A percentile compares a stretch with the other conserved stretches of the same genome.
Conservation (phyloP, 768 basidiomycete genomes). For the Hygrophorus pudorinus region DNA sequence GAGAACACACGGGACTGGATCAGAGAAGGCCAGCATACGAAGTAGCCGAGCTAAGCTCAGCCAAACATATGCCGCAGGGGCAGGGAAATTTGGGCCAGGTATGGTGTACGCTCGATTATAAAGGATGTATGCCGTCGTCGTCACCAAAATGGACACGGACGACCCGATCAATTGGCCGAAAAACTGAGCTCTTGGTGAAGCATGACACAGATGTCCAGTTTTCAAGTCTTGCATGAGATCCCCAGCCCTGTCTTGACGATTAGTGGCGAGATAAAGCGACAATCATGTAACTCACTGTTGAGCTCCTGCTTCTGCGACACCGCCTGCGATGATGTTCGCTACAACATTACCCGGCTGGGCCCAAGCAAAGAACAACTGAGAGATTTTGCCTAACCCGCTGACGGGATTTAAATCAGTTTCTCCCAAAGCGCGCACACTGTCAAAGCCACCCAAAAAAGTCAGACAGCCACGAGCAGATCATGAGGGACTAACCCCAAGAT, state of each 20-base stretch:
- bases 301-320: constrained; percentile 94
- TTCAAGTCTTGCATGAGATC: constrained; percentile 99
- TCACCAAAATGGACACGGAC: constrained; percentile 78
- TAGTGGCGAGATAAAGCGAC: background rate
- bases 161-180: constrained; percentile 91
- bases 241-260: constrained; percentile 52
- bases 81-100: constrained; percentile 91
- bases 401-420: constrained; percentile 94
- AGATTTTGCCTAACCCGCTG: constrained; percentile 89
- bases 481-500: constrained; percentile 62
- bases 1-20: constrained; percentile 7
- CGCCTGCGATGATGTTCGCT: constrained; percentile 96
- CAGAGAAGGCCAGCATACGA: constrained; percentile 34
- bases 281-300: constrained; percentile 50
- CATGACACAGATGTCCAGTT: constrained; percentile 86
- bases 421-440: constrained; percentile 84
- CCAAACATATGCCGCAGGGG: constrained; percentile 95
- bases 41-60: constrained; percentile 64
- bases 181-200: constrained; percentile 90
- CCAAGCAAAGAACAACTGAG: constrained; percentile 89
- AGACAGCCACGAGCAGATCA: background rate
- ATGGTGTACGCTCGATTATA: constrained; percentile 85
- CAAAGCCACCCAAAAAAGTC: constrained; percentile 3
- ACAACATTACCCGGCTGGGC: constrained; percentile 91
- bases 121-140: constrained; percentile 77